Evolutionary conservation across 1,139 yeast genomes (phyloP), one percentile per base, ranked within the genome.

Genomic region (Eremothecium cymbalariae): DNA sequence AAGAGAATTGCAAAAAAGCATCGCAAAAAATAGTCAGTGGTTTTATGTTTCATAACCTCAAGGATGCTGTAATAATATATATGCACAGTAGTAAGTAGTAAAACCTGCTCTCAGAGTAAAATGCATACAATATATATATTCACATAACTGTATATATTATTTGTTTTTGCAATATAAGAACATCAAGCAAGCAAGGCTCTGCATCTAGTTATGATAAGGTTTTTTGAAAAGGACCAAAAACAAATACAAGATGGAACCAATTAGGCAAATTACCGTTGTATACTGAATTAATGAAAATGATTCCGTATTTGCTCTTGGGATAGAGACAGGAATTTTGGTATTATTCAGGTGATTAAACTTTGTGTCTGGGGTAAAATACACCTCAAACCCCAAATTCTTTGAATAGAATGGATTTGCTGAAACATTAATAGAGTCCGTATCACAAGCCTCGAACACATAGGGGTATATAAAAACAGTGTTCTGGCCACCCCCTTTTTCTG

Each of bases 1-100:
- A 80, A 74, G 59, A 78, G 97, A 57, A 82, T 88, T 47, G 82
- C 86, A 18, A 90, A 88, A 70, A 85, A 82, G 67, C 70, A 77
- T 51, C 76, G 71, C 57, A 72, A 72, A 48, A 60, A 50, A n/a
- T n/a, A n/a, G n/a, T n/a, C n/a, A n/a, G n/a, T n/a, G n/a, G n/a
- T n/a, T n/a, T n/a, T n/a, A n/a, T n/a, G n/a, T n/a, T n/a, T n/a
- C n/a, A n/a, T n/a, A n/a, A n/a, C n/a, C n/a, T n/a, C n/a, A n/a
- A n/a, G n/a, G n/a, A n/a, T n/a, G n/a, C n/a, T n/a, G n/a, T n/a
- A n/a, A n/a, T n/a, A n/a, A n/a, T n/a, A n/a, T n/a, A n/a, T n/a
- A n/a, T n/a, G n/a, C n/a, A n/a, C n/a, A n/a, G n/a, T n/a, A n/a
- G n/a, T n/a, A n/a, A n/a, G n/a, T n/a, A n/a, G n/a, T n/a, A n/a